Evolutionary conservation across 192 early-diverging fungal species (phyloP).

Genomic region (Podila verticillata): DNA sequence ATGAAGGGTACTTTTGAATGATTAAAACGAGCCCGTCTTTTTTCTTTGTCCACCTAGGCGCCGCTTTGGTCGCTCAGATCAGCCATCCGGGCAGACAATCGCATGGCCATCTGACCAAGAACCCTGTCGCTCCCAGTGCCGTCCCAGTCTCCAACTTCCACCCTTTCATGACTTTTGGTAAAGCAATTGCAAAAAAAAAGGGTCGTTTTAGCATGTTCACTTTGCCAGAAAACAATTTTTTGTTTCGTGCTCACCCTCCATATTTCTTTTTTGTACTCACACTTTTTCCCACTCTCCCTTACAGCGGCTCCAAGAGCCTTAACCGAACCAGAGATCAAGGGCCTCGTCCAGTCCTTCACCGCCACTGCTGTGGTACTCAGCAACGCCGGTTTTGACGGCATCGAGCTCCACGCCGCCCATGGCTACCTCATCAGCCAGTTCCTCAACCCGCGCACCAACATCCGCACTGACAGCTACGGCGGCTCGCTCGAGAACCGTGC

Average conservation of each 20-base stretch:
- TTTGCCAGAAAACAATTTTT: neutral
- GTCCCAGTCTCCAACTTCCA: constrained; percentile 16
- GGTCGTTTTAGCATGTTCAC: neutral
- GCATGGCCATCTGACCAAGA: constrained; percentile 1
- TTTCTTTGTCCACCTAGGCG: constrained; percentile 1
- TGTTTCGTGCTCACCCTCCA: neutral
- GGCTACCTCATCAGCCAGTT: constrained; percentile 89
- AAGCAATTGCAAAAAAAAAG: neutral
- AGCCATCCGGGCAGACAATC: constrained; percentile 19
- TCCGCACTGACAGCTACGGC: constrained; percentile 90
- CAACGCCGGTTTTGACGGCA: constrained; percentile 85
- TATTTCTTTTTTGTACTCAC: neutral
- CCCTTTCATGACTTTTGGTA: constrained; percentile 16
- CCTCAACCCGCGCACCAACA: constrained; percentile 79
- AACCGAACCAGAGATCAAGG: constrained; percentile 69
- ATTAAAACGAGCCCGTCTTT: neutral
- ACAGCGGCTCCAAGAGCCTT: constrained; percentile 61
- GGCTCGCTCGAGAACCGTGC: constrained; percentile 88
- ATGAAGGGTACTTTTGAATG: too few relatives aligned
- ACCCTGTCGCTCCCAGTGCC: constrained; percentile 20
- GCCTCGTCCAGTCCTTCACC: constrained; percentile 67
- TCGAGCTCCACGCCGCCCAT: constrained; percentile 91
- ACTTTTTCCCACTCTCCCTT: too few relatives aligned
- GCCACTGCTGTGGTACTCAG: constrained; percentile 71
- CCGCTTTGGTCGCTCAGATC: constrained; percentile 12